A percentile compares a stretch with the other conserved stretches of the same genome.
Conservation (phyloP, 805 yeast genomes). For the Ogataea populi-albae region DNA sequence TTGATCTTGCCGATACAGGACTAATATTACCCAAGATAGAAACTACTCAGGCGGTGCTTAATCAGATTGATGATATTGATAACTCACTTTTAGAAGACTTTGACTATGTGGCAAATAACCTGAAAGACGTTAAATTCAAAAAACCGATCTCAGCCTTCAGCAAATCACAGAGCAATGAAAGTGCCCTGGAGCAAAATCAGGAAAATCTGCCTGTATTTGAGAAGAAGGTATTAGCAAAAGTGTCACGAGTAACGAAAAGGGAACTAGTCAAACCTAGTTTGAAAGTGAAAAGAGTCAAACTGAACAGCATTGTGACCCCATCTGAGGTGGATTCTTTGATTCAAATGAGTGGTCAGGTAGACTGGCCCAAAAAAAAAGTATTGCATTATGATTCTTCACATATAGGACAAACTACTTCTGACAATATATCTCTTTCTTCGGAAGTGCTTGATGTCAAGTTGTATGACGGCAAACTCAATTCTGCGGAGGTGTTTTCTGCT, state of each 20-base stretch:
- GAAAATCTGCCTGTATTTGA: slow-evolving; percentile 13
- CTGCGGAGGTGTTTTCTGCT: too few species aligned
- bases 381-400: too few species aligned
- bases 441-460: too few species aligned
- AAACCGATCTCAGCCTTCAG: slow-evolving; percentile 29
- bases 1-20: slow-evolving; percentile 10
- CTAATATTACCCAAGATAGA: slow-evolving; percentile 3
- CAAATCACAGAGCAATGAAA: background rate
- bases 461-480: too few species aligned
- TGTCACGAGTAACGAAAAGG: slow-evolving; percentile 12
- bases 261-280: slow-evolving; percentile 26
- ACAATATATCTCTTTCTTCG: too few species aligned
- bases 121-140: slow-evolving; percentile 31
- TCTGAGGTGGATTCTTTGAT: slow-evolving; percentile 3
- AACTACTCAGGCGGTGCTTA: background rate
- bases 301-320: slow-evolving; percentile 13
- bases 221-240: slow-evolving; percentile 10
- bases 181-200: background rate
- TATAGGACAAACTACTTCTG: too few species aligned
- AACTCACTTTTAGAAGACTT: slow-evolving; percentile 24
- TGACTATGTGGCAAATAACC: slow-evolving; percentile 16
- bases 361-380: too few species aligned
- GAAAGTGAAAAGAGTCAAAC: slow-evolving; percentile 28
- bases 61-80: slow-evolving; percentile 20
- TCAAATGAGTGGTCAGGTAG: too few species aligned